Percentiles rank a stretch among this genome's conserved stretches.
phyloP scores from a whole-genome alignment of 306 rosid species.

The Leucaena leucocephala region DNA sequence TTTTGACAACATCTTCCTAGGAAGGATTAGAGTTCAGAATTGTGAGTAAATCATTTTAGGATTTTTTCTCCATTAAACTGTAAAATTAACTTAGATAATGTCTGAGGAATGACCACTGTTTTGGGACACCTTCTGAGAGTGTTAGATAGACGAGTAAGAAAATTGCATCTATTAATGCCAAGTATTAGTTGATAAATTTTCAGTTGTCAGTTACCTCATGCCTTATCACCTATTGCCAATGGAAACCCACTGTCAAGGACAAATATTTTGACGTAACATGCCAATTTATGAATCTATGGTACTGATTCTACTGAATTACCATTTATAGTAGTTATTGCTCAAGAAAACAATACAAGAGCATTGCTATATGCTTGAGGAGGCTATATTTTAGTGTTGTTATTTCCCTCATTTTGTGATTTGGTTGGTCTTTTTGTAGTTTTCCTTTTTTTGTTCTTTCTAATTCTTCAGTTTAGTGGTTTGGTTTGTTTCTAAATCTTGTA shows the following conservation, averaged over 20 bases:
- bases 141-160: not conserved
- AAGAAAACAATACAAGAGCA: conserved; percentile 7
- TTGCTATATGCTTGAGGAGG: not conserved
- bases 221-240: not conserved
- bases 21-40: not conserved
- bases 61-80: conserved; percentile 1
- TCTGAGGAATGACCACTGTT: not conserved
- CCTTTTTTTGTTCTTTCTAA: too few species aligned
- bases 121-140: not conserved
- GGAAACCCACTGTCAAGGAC: not conserved
- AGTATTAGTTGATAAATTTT: not conserved
- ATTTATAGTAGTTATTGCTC: not conserved
- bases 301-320: not conserved
- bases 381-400: not conserved
- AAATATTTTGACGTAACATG: not conserved
- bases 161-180: not conserved
- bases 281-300: not conserved
- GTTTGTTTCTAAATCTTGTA: not conserved
- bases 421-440: not conserved
- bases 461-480: not conserved
- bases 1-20: not conserved
- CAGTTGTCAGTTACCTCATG: not conserved
- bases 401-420: not conserved
- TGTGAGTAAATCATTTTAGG: not conserved
- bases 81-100: not conserved